A percentile compares a stretch with the other conserved stretches of the same genome.
phyloP scores from a whole-genome alignment of 1,284 basidiomycete genomes.

The Ganoderma lucidum region DNA sequence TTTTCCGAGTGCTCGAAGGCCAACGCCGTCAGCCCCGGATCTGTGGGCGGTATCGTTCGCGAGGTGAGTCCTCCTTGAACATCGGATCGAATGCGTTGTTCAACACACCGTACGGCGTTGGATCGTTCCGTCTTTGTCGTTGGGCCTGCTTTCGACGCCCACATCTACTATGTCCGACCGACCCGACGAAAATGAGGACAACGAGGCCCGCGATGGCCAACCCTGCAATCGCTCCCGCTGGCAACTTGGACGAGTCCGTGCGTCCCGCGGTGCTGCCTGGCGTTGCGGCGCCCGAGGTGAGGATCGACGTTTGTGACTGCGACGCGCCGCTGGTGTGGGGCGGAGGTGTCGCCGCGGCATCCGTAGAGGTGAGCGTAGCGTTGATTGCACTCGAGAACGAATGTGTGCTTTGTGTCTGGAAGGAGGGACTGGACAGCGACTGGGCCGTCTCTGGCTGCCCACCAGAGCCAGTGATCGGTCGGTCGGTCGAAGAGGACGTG shows the following conservation, averaged over 20 bases:
- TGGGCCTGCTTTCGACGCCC: neutral
- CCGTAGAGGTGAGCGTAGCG: neutral
- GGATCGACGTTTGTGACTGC: neutral
- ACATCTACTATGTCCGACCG: neutral
- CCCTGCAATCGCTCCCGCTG: neutral
- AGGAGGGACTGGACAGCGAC: neutral
- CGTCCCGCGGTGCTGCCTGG: neutral
- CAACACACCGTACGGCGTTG: neutral
- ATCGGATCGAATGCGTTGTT: neutral
- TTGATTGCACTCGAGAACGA: neutral
- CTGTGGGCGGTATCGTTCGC: neutral
- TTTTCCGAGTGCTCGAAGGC: neutral
- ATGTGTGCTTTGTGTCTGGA: neutral
- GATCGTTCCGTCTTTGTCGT: neutral
- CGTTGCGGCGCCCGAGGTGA: neutral
- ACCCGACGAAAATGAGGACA: neutral
- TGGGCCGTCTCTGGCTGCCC: neutral
- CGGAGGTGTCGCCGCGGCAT: neutral
- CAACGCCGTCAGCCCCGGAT: neutral
- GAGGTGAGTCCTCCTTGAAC: neutral
- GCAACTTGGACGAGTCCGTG: neutral
- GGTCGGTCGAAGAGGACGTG: neutral
- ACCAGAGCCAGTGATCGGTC: neutral
- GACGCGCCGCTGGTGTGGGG: neutral
- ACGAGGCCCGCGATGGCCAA: neutral